Base-by-base conservation (phyloP, 306 rosid genomes). In the Cotoneaster glaucophyllus region DNA sequence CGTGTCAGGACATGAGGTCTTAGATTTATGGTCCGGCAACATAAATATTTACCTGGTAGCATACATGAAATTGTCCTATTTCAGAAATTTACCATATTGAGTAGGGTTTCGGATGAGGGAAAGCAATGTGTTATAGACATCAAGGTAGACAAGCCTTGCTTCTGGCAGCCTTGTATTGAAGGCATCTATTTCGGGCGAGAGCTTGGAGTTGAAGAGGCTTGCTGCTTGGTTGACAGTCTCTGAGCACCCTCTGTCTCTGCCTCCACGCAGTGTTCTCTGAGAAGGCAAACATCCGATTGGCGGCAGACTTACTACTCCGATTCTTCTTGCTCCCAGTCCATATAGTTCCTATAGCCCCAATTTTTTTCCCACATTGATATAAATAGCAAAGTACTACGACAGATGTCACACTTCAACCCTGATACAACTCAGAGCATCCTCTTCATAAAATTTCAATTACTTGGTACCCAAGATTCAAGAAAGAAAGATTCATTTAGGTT, bases 201-300 rank as follows among this genome's bases (percentile, higher is more conserved):
- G 88, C 74, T 90, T 91, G 68, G 79, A 74, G 84, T 93, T 93
- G 85, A 93, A 89, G 64, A 89, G 82, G 11, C 11, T 25, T 19
- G 98, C 90, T 62, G 87, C 96, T 68, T 50, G 31, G 72, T 93
- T 90, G 54, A 82, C 79, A 3, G 21, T 37, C 71, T 78, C 73
- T 44, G 86, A 81, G 66, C 98, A 93, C 9, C 31, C 75, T 75
- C 88, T 84, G 5, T 58, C 15, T 3, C 39, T 52, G 70, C 86
- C 97, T 75, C 95, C 91, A 29, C 14, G 62, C 5, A 86, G n/a
- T 37, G 92, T 89, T 74, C 96, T 89, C 78, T 89, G 87, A n/a
- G 88, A 75, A 18, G 98, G 96, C 37, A 89, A 75, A 26, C 97
- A 91, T 78, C 98, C 96, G 41, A 89, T 70, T n/a, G 78, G 50